These are phyloP conservation scores for Trichoderma harzianum DNA, from an alignment of 2,329 filamentous ascomycete species.

Conservation along the genomic window DNA sequence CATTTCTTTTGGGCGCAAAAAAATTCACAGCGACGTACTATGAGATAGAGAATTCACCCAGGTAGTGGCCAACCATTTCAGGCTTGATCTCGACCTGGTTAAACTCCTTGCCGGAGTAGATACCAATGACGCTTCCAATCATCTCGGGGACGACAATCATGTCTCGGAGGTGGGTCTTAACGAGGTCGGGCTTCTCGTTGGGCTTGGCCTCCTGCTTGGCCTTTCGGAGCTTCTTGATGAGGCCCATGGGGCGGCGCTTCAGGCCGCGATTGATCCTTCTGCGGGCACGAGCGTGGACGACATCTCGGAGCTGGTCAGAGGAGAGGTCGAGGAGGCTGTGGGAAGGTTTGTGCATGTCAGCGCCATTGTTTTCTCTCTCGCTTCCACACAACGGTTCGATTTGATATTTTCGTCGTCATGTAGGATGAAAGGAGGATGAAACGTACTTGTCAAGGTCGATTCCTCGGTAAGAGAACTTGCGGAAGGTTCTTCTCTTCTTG, in stretches of 20 bases:
- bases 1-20: not conserved
- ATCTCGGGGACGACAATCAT: conserved; percentile 99
- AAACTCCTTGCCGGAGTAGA: conserved; percentile 99
- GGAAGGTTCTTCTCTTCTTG: conserved; percentile 99
- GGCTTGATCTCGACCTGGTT: conserved; percentile 99
- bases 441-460: conserved; percentile 99
- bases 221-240: conserved; percentile 99
- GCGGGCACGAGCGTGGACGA: conserved; percentile 97
- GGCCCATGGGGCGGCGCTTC: conserved; percentile 99
- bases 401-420: not conserved
- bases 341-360: not conserved
- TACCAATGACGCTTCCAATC: conserved; percentile 97
- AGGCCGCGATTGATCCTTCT: conserved; percentile 99
- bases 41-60: conserved; percentile 99
- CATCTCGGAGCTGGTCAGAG: conserved; percentile 97
- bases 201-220: conserved; percentile 98
- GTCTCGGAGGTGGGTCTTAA: conserved; percentile 99
- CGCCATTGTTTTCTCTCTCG: not conserved
- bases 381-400: not conserved
- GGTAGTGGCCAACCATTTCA: conserved; percentile 99
- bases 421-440: conserved; percentile 25
- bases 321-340: conserved; percentile 94
- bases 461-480: conserved; percentile 99
- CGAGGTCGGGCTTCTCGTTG: conserved; percentile 99
- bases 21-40: conserved; percentile 66